These are phyloP conservation scores for Paramecium sexaurelia DNA, from an alignment of 73 alveolate species.

Conservation along the genomic window DNA sequence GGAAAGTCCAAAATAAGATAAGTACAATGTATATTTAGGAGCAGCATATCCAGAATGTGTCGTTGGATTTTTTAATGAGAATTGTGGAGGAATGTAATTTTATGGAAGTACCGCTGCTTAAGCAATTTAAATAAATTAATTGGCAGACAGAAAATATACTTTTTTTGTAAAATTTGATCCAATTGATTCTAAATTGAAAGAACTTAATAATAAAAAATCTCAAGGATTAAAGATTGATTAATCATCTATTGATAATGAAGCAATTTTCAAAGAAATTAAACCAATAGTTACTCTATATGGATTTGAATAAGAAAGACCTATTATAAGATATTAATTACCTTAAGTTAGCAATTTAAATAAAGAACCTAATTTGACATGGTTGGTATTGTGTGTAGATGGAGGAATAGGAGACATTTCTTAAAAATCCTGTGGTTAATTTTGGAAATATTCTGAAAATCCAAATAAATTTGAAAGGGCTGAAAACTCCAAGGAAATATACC, in stretches of 20 bases:
- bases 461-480: background rate
- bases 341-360: background rate
- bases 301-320: background rate
- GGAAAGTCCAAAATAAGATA: background rate
- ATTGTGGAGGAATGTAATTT: conserved; percentile 28
- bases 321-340: background rate
- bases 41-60: conserved; percentile 8
- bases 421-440: background rate
- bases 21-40: background rate
- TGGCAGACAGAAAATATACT: background rate
- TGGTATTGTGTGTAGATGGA: conserved; percentile 39
- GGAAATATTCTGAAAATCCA: conserved; percentile 28
- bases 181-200: background rate
- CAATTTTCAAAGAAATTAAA: background rate
- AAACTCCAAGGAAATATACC: background rate
- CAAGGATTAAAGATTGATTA: background rate
- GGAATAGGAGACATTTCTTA: conserved; percentile 22
- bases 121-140: background rate
- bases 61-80: conserved; percentile 22
- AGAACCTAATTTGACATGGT: conserved; percentile 49
- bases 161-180: conserved; percentile 19
- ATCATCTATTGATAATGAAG: background rate
- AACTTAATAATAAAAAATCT: background rate
- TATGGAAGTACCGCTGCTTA: conserved; percentile 29
- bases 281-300: conserved; percentile 33